Base-by-base conservation (phyloP, 108 stramenopile genomes). In the Chaetoceros tenuissimus region DNA sequence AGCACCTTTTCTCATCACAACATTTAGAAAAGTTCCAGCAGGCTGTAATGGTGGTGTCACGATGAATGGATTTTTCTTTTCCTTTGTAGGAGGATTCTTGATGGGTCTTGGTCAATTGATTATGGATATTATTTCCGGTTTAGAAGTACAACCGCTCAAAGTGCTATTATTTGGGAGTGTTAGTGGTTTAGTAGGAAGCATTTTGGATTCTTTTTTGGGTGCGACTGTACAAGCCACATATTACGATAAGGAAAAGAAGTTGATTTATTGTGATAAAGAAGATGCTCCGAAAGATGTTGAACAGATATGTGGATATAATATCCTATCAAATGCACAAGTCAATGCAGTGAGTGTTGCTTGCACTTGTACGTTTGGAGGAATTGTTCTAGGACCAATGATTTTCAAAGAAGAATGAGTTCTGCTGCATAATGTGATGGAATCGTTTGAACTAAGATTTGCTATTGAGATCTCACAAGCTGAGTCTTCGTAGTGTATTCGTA, bases 41-140 rank as follows among this genome's bases (percentile, higher is more conserved):
- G 87, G 91, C 2, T 87, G 87, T 2, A 93, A 93, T 72, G 91
- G 91, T 1, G 91, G 91, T 0, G 59, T 89, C 19, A 86, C 85
- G 3, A 8, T 62, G 1, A 51, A 31, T 7, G 91, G 91, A 22
- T 74, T 67, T 16, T 57, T 71, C 3, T 85, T 74, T 66, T 82
- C 80, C 59, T 55, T 57, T 1, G 24, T 79, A 17, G 91, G 91
- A 23, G 91, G 91, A 0, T 31, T 60, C 24, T 30, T 89, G 1
- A 78, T 87, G 62, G 91, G 82, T 7, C 5, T 78, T 46, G 78
- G 74, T 46, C 66, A 66, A 47, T 51, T 72, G 1, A 31, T 57
- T 43, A 67, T 75, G 46, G 87, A 80, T 48, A 24, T 10, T 19
- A 0, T 72, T 19, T 56, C 67, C 46, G 84, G 81, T 3, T 54